These are phyloP conservation scores for Ophiocordyceps robertsii DNA, from an alignment of 2,329 filamentous ascomycete species.

Conservation along the genomic window DNA sequence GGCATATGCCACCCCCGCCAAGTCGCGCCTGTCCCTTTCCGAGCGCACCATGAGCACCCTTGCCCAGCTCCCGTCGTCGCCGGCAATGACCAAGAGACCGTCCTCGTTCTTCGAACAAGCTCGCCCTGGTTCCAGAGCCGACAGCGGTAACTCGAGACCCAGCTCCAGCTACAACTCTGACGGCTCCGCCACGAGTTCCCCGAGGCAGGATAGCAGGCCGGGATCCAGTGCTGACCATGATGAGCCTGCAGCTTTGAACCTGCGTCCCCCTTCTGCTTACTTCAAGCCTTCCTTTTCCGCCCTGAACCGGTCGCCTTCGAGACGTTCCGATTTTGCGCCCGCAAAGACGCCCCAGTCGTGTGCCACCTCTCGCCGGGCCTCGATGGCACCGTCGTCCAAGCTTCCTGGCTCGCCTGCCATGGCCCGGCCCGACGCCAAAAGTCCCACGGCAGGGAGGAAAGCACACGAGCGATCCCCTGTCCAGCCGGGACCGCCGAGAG, in stretches of 20 bases:
- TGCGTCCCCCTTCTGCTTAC: slow-evolving; percentile 28
- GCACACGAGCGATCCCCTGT: slow-evolving; percentile 12
- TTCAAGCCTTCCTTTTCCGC: slow-evolving; percentile 29
- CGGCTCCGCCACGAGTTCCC: slow-evolving; percentile 37
- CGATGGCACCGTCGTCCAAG: slow-evolving; percentile 8
- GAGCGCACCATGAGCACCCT: slow-evolving; percentile 82
- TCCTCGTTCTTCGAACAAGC: slow-evolving; percentile 62
- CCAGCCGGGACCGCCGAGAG: slow-evolving; percentile 33
- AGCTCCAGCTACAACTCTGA: slow-evolving; percentile 49
- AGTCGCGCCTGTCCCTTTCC: slow-evolving; percentile 47
- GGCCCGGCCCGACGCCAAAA: slow-evolving; percentile 12
- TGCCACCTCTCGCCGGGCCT: slow-evolving; percentile 10
- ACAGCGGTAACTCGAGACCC: slow-evolving; percentile 32
- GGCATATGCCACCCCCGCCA: slow-evolving; percentile 7
- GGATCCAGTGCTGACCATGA: slow-evolving; percentile 38
- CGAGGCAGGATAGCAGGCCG: slow-evolving; percentile 37
- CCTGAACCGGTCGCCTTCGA: slow-evolving; percentile 30
- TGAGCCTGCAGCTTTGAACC: slow-evolving; percentile 21
- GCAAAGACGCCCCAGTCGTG: slow-evolving; percentile 12
- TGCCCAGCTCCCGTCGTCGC: slow-evolving; percentile 64
- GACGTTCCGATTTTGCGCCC: slow-evolving; percentile 7
- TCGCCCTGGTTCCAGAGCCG: slow-evolving; percentile 37
- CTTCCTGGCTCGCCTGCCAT: slow-evolving; percentile 13
- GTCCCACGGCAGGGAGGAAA: slow-evolving; percentile 26
- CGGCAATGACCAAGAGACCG: slow-evolving; percentile 49